Base-by-base conservation (phyloP, 2,329 filamentous ascomycete species). In the Pseudodiploospora longispora region DNA sequence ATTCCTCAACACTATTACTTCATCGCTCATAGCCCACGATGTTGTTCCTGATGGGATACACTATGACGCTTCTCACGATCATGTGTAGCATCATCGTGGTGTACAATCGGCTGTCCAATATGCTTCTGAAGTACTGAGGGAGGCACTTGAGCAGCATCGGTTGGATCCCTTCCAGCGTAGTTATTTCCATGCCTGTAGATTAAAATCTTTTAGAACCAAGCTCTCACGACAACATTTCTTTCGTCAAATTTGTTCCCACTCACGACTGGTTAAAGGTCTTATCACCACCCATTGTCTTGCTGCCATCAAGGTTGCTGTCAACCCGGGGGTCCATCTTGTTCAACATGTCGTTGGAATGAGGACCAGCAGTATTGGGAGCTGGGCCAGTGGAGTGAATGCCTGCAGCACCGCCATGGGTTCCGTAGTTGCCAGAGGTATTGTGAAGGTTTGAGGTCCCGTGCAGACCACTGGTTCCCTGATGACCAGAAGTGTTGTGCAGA, bases 291-390 rank as follows among this genome's bases (percentile, higher is more conserved):
- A 72, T 19, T 0, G 77, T 80, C 63, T 70, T 70, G 57, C 66
- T 71, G 38, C 72, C 70, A 56, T 80, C 75, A 3, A 72, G 67
- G 51, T 80, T 65, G 8, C 69, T 72, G 59, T 80, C 76, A 38
- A 80, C 72, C 28, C 71, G 64, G 3, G 75, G 75, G 44, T 79
- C 75, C 3, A 66, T 33, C 65, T 78, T 78, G 68, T 80, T 80
- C 52, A 70, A 4, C 33, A 71, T 46, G 53, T 78, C 71, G 31
- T 60, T 67, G 61, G 71, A 71, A 64, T 80, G 76, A 36, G 62
- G 62, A 6, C 63, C 63, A 12, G 63, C 59, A 1, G 63, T 64
- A 52, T 58, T 57, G 44, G 59, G 52, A 5, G 61, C 59, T n/a
- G 60, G 58, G 29, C 61, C 62, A 6, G 58, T 51, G 27, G 51